Percentiles rank a stretch among this genome's conserved stretches.
phyloP scores from a whole-genome alignment of 371 early-diverging fungal genomes.

The Mortierella sp. region DNA sequence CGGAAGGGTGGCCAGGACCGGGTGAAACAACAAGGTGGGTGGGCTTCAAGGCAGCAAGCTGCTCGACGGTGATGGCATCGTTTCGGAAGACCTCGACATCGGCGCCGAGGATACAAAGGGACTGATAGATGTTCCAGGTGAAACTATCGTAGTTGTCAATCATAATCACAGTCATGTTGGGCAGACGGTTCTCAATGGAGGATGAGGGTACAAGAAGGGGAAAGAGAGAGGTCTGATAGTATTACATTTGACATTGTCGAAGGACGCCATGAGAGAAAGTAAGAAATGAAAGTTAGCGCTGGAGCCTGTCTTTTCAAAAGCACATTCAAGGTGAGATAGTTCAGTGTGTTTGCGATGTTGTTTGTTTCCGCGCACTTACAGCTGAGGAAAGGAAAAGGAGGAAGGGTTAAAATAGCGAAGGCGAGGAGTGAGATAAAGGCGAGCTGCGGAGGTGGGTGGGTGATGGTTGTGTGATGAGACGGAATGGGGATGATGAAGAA shows the following conservation, averaged over 20 bases:
- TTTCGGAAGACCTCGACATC: conserved; percentile 93
- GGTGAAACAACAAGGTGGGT: conserved; percentile 96
- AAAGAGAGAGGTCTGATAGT: not conserved
- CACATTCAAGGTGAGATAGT: not conserved
- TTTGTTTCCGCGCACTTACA: not conserved
- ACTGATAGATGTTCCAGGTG: conserved; percentile 98
- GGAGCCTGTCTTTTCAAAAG: not conserved
- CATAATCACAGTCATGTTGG: conserved; percentile 82
- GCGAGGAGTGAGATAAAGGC: not conserved
- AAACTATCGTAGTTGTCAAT: conserved; percentile 99
- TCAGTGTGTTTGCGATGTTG: not conserved
- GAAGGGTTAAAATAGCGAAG: not conserved
- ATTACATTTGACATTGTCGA: not conserved
- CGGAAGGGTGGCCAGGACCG: conserved; percentile 95
- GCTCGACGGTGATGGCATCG: conserved; percentile 91
- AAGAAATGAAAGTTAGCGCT: not conserved
- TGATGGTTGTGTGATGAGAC: not conserved
- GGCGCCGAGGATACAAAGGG: conserved; percentile 91
- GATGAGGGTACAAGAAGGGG: not conserved
- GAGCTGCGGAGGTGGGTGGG: not conserved
- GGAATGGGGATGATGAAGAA: not conserved
- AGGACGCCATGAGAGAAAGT: not conserved
- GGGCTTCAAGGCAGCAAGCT: conserved; percentile 86
- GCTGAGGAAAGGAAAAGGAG: not conserved
- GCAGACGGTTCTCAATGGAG: not conserved